These are phyloP conservation scores for Nematodospora anomalae DNA, from an alignment of 1,139 yeast genomes.

Conservation along the genomic window DNA sequence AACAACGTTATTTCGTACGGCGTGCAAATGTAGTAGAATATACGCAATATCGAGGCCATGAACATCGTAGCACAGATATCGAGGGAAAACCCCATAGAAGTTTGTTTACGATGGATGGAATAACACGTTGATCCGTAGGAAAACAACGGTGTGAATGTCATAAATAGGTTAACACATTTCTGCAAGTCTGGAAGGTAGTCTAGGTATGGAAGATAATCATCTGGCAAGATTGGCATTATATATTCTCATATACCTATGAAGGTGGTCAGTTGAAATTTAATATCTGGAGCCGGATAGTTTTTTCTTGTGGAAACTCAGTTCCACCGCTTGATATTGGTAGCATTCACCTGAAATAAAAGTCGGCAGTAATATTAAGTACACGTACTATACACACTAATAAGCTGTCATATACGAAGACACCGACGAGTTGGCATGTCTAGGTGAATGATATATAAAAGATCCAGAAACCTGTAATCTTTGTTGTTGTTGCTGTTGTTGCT, in stretches of 20 bases:
- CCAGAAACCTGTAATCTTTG: constrained; percentile 2
- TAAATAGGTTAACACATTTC: constrained; percentile 41
- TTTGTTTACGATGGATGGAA: constrained; percentile 59
- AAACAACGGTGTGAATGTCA: constrained; percentile 76
- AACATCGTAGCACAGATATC: constrained; percentile 93
- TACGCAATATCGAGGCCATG: constrained; percentile 69
- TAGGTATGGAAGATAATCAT: constrained; percentile 25
- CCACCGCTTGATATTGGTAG: too few relatives aligned
- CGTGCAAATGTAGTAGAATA: constrained; percentile 71
- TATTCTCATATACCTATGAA: too few relatives aligned
- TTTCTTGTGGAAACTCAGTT: too few relatives aligned
- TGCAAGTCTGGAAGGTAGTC: constrained; percentile 49
- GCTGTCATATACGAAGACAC: constrained; percentile 14
- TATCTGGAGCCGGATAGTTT: too few relatives aligned
- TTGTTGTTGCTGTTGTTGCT: constrained; percentile 2
- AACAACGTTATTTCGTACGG: constrained; percentile 78
- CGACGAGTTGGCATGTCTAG: constrained; percentile 8
- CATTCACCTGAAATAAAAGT: too few relatives aligned
- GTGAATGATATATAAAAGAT: constrained; percentile 7
- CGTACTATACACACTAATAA: constrained; percentile 2
- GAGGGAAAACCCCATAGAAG: constrained; percentile 77
- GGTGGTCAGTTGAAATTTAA: too few relatives aligned
- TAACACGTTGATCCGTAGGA: constrained; percentile 84
- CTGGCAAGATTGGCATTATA: constrained; percentile 20
- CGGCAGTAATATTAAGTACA: too few relatives aligned